Evolutionary conservation across 371 early-diverging fungal species (phyloP).

Genomic region (Fennellomyces sp.): DNA sequence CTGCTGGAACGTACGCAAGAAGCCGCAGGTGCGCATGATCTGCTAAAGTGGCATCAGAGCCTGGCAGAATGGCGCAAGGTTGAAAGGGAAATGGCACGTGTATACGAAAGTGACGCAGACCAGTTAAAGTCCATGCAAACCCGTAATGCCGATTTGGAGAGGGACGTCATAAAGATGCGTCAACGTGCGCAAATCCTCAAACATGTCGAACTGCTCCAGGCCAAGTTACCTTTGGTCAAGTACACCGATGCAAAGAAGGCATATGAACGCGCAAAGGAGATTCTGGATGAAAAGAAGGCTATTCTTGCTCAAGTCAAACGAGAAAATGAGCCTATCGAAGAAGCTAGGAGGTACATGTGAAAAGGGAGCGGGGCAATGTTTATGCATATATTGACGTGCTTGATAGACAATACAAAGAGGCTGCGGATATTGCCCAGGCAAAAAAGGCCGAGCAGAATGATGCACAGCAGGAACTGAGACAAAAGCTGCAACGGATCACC

Average conservation of each 20-base stretch:
- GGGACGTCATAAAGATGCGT: constrained; percentile 74
- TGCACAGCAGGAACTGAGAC: no score
- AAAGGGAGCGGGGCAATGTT: no score
- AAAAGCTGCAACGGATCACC: no score
- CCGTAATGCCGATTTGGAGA: constrained; percentile 65
- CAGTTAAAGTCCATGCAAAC: constrained; percentile 56
- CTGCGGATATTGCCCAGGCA: no score
- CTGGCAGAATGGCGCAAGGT: constrained; percentile 67
- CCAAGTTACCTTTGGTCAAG: constrained; percentile 64
- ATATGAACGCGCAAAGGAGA: constrained; percentile 56
- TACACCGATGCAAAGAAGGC: constrained; percentile 63
- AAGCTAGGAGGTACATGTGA: background rate
- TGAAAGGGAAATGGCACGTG: constrained; percentile 55
- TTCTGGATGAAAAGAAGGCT: constrained; percentile 30
- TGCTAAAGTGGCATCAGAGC: constrained; percentile 68
- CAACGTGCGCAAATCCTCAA: constrained; percentile 66
- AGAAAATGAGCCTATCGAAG: constrained; percentile 47
- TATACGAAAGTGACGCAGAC: constrained; percentile 57
- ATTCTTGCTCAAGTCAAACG: constrained; percentile 34
- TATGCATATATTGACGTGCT: no score
- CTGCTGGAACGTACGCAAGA: constrained; percentile 84
- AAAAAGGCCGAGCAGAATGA: no score
- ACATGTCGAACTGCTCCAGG: constrained; percentile 34
- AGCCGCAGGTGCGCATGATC: constrained; percentile 76
- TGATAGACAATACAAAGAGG: background rate